A percentile compares a stretch with the other conserved stretches of the same genome.
Evolutionary conservation across 345 rosid genomes (phyloP).

Genomic region (Physaria fendleri): DNA sequence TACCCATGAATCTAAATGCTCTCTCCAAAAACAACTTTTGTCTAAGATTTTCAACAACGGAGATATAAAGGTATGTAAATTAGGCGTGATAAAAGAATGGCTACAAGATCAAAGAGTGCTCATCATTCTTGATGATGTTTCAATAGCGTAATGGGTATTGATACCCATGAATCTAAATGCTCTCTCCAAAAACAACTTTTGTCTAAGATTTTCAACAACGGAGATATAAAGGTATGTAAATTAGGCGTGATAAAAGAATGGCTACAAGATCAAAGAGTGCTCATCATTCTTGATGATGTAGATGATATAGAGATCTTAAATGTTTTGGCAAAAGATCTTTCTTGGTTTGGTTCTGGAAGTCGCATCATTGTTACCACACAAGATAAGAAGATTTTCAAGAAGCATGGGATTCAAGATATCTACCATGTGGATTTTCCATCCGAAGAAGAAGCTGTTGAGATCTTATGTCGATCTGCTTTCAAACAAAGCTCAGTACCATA

Average conservation of each 20-base stretch:
- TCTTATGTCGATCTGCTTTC: constrained; percentile 3
- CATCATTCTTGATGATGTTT: constrained; percentile 46
- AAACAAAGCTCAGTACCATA: neutral
- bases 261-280: constrained; percentile 14
- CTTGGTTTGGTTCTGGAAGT: neutral
- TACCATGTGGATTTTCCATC: neutral
- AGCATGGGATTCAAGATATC: neutral
- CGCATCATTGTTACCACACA: neutral
- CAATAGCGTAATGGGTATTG: neutral
- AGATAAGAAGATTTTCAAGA: neutral
- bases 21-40: neutral
- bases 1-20: neutral
- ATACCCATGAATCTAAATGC: neutral
- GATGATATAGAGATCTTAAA: constrained; percentile 32
- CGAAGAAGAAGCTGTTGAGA: neutral
- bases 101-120: constrained; percentile 21
- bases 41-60: neutral
- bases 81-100: neutral
- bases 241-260: neutral
- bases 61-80: neutral
- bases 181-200: neutral
- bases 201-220: neutral
- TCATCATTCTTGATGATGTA: constrained; percentile 45
- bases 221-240: neutral
- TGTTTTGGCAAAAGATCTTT: constrained; percentile 27